Evolutionary conservation across 495 filamentous ascomycete species (phyloP).

Genomic region (Ascodesmis nigricans): DNA sequence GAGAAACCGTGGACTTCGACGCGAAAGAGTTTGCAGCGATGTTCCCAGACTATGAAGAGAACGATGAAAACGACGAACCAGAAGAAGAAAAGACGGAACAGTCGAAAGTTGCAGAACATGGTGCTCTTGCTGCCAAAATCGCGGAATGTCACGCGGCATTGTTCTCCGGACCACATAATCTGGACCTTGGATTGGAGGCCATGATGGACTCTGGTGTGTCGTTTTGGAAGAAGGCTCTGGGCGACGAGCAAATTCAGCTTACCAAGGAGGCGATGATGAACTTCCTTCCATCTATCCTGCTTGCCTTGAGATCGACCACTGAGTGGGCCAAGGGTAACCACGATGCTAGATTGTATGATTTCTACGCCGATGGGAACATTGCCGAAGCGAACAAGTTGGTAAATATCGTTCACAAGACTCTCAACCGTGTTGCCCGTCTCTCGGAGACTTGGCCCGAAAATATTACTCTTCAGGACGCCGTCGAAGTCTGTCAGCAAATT

Average conservation of each 20-base stretch:
- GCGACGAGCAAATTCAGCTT: constrained; percentile 18
- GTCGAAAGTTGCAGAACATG: constrained; percentile 23
- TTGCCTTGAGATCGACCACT: constrained; percentile 37
- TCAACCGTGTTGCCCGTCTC: constrained; percentile 36
- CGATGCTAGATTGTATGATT: constrained; percentile 38
- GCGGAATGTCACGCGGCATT: constrained; percentile 33
- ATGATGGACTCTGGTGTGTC: constrained; percentile 11
- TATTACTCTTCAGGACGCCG: constrained; percentile 51
- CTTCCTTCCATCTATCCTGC: constrained; percentile 41
- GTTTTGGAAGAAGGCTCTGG: constrained; percentile 7
- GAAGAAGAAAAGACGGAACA: constrained; percentile 6
- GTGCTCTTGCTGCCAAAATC: constrained; percentile 28
- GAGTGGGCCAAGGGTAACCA: constrained; percentile 29
- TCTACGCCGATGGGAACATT: constrained; percentile 65
- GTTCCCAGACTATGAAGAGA: constrained; percentile 55
- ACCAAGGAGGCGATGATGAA: constrained; percentile 26
- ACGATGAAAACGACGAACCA: constrained; percentile 16
- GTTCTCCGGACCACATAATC: constrained; percentile 23
- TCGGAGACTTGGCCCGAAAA: constrained; percentile 44
- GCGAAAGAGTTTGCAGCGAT: constrained; percentile 53
- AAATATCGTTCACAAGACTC: constrained; percentile 38
- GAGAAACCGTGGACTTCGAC: constrained; percentile 54
- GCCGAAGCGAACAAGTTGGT: constrained; percentile 50
- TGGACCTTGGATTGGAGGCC: constrained; percentile 8
- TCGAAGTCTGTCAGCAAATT: constrained; percentile 48